Evolutionary conservation across 192 early-diverging fungal genomes (phyloP), one percentile per base, ranked within the genome.

Genomic region (Backusella tuberculispora): DNA sequence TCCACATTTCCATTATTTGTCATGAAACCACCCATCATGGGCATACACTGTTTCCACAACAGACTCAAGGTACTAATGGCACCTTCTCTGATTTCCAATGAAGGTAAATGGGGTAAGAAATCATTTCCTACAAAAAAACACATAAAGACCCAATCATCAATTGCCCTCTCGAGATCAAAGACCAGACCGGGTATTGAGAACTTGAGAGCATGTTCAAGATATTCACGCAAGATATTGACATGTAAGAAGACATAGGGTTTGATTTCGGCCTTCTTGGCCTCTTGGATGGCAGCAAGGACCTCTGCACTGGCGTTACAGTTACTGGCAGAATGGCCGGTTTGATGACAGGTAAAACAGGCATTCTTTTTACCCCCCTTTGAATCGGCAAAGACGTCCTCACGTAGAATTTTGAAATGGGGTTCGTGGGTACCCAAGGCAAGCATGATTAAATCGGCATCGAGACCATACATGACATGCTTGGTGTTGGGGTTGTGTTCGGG

Each of bases 61-160:
- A 90, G 85, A 72, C 97, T 94, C 60, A 99, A 84, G 46, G 88
- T 88, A 66, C 94, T 94, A 65, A 99, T 88, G 8, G 97, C 96
- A 42, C 96, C 95, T 84, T 99, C 96, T 63, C 93, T 92, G 63
- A 98, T 98, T 74, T 97, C 94, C 56, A 99, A 85, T 14, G 92
- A 93, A 5, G 97, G 97, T 63, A 99, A 78, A 82, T 97, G 95
- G 4, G 96, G 96, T 76, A 99, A 85, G 75, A 98, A 98, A 81
- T 99, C 98, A 80, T 99, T 99, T 63, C 98, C 98, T 17, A 99
- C 96, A 85, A 99, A 99, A 84, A 97, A 98, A 74, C 92, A 93
- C 82, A 99, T 76, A 71, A 99, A 90, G 53, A 98, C 95, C 91
- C 97, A 98, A 81, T 99, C 98, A 75, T 99, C 98, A 78, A 99